A percentile compares a stretch with the other conserved stretches of the same genome.
Evolutionary conservation across 495 filamentous ascomycete genomes (phyloP).

Genomic region (Penicillium lagena): DNA sequence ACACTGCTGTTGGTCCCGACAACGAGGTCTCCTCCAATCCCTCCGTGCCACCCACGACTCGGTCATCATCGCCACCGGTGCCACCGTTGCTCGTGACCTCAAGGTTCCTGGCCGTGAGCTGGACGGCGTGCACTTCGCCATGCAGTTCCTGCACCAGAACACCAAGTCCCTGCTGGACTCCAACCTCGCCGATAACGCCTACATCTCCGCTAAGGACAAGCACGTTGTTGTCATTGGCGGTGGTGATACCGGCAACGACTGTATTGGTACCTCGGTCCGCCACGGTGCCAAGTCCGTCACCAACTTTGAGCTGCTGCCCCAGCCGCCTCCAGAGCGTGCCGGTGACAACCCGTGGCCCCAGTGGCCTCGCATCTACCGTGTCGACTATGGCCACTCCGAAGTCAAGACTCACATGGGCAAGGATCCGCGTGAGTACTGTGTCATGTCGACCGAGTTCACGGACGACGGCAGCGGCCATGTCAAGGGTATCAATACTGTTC

Average conservation of each 20-base stretch:
- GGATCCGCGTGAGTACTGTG: constrained; percentile 96
- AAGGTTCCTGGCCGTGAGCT: constrained; percentile 88
- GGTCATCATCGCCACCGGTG: constrained; percentile 92
- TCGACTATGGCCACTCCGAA: constrained; percentile 96
- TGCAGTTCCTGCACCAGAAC: constrained; percentile 98
- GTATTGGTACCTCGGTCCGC: constrained; percentile 96
- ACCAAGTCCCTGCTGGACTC: constrained; percentile 98
- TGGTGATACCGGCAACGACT: constrained; percentile 98
- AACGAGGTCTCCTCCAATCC: constrained; percentile 60
- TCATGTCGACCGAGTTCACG: constrained; percentile 98
- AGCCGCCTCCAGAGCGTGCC: constrained; percentile 89
- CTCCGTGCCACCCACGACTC: constrained; percentile 76
- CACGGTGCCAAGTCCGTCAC: constrained; percentile 94
- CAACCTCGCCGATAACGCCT: constrained; percentile 73
- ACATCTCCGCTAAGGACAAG: constrained; percentile 96
- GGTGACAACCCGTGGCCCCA: constrained; percentile 99
- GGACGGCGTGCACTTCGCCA: constrained; percentile 93
- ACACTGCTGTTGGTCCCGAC: constrained; percentile 74
- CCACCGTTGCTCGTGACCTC: constrained; percentile 93
- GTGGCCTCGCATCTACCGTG: constrained; percentile 97
- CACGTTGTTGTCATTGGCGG: constrained; percentile 96
- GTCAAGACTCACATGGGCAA: constrained; percentile 97
- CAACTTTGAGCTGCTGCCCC: constrained; percentile 96
- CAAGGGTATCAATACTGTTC: constrained; percentile 94
- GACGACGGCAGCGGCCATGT: constrained; percentile 85